phyloP scores from a whole-genome alignment of 257 asterid genomes.

The Ballota nigra region DNA sequence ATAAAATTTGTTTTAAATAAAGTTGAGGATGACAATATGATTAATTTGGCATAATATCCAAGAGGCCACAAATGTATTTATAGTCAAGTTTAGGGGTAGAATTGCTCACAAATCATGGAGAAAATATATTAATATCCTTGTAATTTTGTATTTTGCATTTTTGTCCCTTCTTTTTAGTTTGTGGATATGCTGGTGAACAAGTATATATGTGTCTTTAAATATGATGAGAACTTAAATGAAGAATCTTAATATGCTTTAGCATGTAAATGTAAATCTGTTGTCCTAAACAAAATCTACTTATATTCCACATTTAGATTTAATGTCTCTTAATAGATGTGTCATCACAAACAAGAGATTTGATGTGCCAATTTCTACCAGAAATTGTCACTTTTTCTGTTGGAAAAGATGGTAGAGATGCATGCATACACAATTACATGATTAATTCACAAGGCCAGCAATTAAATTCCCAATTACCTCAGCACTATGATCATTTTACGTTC shows the following conservation, averaged over 20 bases:
- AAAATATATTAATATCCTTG: not conserved
- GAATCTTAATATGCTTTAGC: slow-evolving; percentile 15
- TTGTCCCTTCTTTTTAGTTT: not conserved
- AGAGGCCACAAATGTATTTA: not conserved
- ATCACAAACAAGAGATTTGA: slow-evolving; percentile 25
- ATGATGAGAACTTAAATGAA: not conserved
- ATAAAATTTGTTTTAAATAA: not conserved
- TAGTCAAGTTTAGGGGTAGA: not conserved
- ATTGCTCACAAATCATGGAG: not conserved
- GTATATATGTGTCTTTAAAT: not conserved
- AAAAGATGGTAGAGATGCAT: slow-evolving; percentile 29
- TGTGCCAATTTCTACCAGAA: slow-evolving; percentile 14
- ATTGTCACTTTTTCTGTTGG: slow-evolving; percentile 5
- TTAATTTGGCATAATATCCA: no score
- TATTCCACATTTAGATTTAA: slow-evolving; percentile 28
- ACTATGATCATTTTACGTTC: not conserved
- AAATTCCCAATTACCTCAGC: not conserved
- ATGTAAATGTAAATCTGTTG: slow-evolving; percentile 17
- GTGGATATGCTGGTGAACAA: not conserved
- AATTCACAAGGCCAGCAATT: slow-evolving; percentile 30
- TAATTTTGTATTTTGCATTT: not conserved
- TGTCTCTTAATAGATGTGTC: slow-evolving; percentile 24
- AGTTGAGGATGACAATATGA: not conserved
- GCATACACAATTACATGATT: slow-evolving; percentile 27
- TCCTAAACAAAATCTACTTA: slow-evolving; percentile 20